phyloP scores from a whole-genome alignment of 2,329 filamentous ascomycete species.

The Aspergillus aculeatinus region DNA sequence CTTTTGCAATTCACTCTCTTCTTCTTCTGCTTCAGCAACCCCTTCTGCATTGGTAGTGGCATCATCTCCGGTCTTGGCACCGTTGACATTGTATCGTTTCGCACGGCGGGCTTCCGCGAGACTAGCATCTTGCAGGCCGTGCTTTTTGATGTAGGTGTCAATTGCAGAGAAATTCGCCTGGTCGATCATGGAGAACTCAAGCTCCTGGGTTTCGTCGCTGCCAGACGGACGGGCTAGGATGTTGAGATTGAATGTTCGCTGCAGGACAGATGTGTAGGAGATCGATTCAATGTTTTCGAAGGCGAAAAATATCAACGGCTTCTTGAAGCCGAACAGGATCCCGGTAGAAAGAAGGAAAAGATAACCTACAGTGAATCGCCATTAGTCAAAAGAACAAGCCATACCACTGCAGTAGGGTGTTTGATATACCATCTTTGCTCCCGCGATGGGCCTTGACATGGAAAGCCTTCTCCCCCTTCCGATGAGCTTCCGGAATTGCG shows the following conservation, averaged over 20 bases:
- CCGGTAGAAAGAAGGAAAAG: slow-evolving; percentile 62
- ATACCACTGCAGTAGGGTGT: neutral
- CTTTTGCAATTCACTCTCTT: slow-evolving; percentile 59
- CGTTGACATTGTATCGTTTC: slow-evolving; percentile 58
- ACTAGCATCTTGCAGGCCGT: slow-evolving; percentile 62
- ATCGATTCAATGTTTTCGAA: slow-evolving; percentile 60
- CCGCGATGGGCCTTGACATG: slow-evolving; percentile 64
- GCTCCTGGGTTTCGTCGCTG: slow-evolving; percentile 52
- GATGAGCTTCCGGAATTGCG: slow-evolving; percentile 59
- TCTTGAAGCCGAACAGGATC: slow-evolving; percentile 65
- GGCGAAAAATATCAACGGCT: slow-evolving; percentile 62
- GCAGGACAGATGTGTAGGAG: slow-evolving; percentile 63
- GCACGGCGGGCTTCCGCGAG: slow-evolving; percentile 60
- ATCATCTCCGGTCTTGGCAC: slow-evolving; percentile 31
- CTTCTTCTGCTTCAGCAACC: slow-evolving; percentile 52
- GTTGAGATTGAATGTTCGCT: slow-evolving; percentile 66
- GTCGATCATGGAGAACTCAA: slow-evolving; percentile 66
- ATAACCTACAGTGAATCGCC: slow-evolving; percentile 49
- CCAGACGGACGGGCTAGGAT: slow-evolving; percentile 46
- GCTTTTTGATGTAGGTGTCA: slow-evolving; percentile 61
- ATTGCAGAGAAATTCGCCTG: slow-evolving; percentile 63
- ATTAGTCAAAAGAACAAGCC: neutral
- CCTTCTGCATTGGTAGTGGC: slow-evolving; percentile 23
- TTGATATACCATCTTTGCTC: slow-evolving; percentile 60
- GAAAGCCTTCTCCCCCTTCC: slow-evolving; percentile 62